These are phyloP conservation scores for Priceomyces castillae DNA, from an alignment of 805 yeast genomes.

Conservation along the genomic window DNA sequence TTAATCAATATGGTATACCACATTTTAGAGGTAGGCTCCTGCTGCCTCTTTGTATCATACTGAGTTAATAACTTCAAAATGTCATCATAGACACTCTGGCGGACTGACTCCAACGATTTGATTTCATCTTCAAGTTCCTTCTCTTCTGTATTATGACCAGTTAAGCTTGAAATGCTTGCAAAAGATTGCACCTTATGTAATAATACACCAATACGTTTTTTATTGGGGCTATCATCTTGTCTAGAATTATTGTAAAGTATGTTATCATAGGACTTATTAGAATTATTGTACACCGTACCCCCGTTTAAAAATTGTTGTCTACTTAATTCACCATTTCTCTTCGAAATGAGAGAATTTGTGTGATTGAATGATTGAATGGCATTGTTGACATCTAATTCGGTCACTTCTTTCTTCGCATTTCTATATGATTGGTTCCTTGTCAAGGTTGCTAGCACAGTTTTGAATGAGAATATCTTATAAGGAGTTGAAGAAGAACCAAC, in stretches of 20 bases:
- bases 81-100: slow-evolving; percentile 29
- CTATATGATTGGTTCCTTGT: not conserved
- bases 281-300: slow-evolving; percentile 26
- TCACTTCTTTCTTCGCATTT: slow-evolving; percentile 11
- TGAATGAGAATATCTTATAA: slow-evolving; percentile 20
- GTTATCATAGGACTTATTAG: slow-evolving; percentile 11
- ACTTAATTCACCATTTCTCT: slow-evolving; percentile 32
- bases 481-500: slow-evolving; percentile 51
- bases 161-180: slow-evolving; percentile 27
- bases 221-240: slow-evolving; percentile 8
- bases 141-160: slow-evolving; percentile 22
- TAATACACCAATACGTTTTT: slow-evolving; percentile 27
- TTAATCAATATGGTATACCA: not conserved
- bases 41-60: slow-evolving; percentile 7
- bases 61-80: slow-evolving; percentile 13
- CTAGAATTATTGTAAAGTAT: slow-evolving; percentile 7
- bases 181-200: slow-evolving; percentile 41
- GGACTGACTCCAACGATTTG: slow-evolving; percentile 31
- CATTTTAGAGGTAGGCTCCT: not conserved
- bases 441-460: not conserved
- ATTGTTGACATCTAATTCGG: slow-evolving; percentile 31
- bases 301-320: slow-evolving; percentile 16
- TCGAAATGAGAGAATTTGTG: slow-evolving; percentile 32
- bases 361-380: slow-evolving; percentile 41
- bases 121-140: slow-evolving; percentile 40